Conservation (phyloP, 73 alveolate species). For the Paramecium sonneborni region DNA sequence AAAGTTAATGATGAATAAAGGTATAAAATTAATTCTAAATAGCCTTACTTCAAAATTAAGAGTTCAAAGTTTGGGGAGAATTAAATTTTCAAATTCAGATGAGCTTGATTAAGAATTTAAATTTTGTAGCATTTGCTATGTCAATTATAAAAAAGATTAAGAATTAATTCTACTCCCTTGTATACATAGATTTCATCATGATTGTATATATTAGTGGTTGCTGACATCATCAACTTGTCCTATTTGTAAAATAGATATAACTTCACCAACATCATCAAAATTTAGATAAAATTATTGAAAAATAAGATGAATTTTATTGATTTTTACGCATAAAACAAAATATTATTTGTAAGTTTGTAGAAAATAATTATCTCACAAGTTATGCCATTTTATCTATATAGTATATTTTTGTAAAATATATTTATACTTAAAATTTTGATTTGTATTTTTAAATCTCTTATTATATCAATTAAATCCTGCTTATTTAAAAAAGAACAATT, state of each 20-base stretch:
- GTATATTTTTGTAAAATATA: neutral
- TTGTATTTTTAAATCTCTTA: no score
- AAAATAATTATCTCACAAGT: neutral
- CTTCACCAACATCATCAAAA: neutral
- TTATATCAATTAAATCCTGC: no score
- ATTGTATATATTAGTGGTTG: constrained; percentile 10
- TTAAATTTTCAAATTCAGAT: neutral
- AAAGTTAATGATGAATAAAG: neutral
- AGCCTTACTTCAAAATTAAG: neutral
- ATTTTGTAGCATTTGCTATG: neutral
- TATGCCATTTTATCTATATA: neutral
- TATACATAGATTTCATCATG: neutral
- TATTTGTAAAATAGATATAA: neutral
- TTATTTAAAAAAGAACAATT: no score
- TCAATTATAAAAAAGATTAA: neutral
- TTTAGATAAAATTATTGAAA: neutral
- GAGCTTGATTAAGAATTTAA: neutral
- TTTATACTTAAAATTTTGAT: no score
- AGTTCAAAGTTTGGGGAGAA: neutral
- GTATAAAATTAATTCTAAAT: neutral
- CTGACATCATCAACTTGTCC: neutral
- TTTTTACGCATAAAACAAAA: neutral
- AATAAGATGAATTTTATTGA: neutral
- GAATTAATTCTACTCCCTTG: neutral
- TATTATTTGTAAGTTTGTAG: neutral